Conservation (phyloP, 1,139 yeast genomes). For the Saccharomyces hybrid region DNA sequence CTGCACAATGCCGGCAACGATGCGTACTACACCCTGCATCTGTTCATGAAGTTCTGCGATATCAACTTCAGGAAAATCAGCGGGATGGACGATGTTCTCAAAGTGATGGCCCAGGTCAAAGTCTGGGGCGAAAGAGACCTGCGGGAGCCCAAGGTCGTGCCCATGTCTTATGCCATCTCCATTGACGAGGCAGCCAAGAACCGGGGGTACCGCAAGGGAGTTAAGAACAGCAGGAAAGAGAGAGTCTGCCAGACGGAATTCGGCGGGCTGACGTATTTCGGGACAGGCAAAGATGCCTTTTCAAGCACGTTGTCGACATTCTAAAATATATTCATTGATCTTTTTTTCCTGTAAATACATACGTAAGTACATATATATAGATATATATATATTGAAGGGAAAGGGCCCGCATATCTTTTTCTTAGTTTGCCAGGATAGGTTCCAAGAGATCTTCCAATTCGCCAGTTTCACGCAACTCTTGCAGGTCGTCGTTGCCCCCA, state of each 20-base stretch:
- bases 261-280: slow-evolving; percentile 25
- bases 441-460: slow-evolving; percentile 30
- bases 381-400: background rate
- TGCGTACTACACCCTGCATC: slow-evolving; percentile 56
- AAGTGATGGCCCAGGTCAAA: slow-evolving; percentile 15
- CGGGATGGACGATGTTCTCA: slow-evolving; percentile 28
- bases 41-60: slow-evolving; percentile 48
- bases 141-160: slow-evolving; percentile 24
- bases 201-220: background rate
- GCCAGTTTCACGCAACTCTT: slow-evolving; percentile 43
- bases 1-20: slow-evolving; percentile 81
- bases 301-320: slow-evolving; percentile 6
- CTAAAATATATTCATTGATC: background rate
- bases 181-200: slow-evolving; percentile 11
- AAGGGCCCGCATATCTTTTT: background rate
- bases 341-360: background rate
- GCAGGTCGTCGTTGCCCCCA: slow-evolving; percentile 89
- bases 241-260: slow-evolving; percentile 29
- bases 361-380: background rate
- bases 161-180: slow-evolving; percentile 26
- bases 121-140: slow-evolving; percentile 21
- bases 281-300: slow-evolving; percentile 14
- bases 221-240: slow-evolving; percentile 13
- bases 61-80: slow-evolving; percentile 38
- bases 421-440: background rate